These are phyloP conservation scores for Oryza glumipatula DNA, from an alignment of 176 grass and related monocot species.

Conservation along the genomic window DNA sequence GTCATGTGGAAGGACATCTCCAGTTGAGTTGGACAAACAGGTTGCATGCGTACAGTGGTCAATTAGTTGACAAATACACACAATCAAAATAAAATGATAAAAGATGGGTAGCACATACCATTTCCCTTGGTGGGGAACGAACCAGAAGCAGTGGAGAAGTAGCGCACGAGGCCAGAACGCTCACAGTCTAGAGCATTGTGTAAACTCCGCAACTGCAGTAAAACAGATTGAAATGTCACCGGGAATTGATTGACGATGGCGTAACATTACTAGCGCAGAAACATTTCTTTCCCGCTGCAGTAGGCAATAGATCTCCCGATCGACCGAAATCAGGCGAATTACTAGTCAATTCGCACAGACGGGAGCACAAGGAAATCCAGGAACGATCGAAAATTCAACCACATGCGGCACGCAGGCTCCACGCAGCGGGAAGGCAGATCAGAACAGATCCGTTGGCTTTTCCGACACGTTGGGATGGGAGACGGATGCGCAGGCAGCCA, in stretches of 20 bases:
- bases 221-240: neutral
- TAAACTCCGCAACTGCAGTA: conserved; percentile 74
- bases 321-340: neutral
- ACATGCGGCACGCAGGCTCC: neutral
- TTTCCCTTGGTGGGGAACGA: conserved; percentile 45
- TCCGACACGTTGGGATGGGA: neutral
- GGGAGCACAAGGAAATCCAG: neutral
- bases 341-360: neutral
- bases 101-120: conserved; percentile 26
- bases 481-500: neutral
- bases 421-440: neutral
- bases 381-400: neutral
- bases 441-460: neutral
- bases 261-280: no score
- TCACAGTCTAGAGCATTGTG: conserved; percentile 55
- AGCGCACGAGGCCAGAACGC: conserved; percentile 47
- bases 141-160: conserved; percentile 60
- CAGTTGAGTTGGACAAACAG: neutral
- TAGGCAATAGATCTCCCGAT: neutral
- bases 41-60: neutral
- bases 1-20: neutral
- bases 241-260: neutral
- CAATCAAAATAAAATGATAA: neutral
- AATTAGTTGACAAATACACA: neutral
- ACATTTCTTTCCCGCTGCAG: no score